Percentiles rank a stretch among this genome's conserved stretches.
These are phyloP conservation scores for Solanum tarapatanum DNA, from an alignment of 257 asterid genomes.

Conservation along the genomic window DNA sequence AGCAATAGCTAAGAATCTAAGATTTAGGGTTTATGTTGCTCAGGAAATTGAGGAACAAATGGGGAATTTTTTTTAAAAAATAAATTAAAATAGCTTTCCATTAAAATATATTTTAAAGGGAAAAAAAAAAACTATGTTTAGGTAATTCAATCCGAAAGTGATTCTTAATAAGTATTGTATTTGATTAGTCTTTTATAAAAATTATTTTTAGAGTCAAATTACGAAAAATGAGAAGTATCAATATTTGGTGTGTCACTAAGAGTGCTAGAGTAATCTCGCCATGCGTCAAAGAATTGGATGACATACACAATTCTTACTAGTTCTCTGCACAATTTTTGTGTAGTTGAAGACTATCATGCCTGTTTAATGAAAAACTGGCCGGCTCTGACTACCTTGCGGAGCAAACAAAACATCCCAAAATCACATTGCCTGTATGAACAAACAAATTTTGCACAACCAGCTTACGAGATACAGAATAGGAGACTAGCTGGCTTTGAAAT, in stretches of 20 bases:
- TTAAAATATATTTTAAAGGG: neutral
- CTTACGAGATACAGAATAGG: neutral
- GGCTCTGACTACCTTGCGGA: no score
- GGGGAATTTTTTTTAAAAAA: neutral
- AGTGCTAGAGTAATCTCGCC: neutral
- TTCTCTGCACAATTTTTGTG: no score
- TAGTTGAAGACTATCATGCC: no score
- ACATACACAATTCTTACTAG: neutral
- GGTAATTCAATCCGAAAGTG: neutral
- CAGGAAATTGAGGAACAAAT: neutral
- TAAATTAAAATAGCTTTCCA: neutral
- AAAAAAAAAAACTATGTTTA: no score
- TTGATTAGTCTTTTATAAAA: neutral
- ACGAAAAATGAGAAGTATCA: no score
- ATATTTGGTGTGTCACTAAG: neutral
- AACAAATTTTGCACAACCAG: neutral
- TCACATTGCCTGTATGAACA: neutral
- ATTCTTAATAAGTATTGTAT: neutral
- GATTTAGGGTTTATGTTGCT: neutral
- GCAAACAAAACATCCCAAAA: neutral
- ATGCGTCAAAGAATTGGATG: neutral
- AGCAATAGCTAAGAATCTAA: neutral
- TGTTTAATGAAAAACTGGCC: no score
- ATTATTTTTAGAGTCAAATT: neutral
- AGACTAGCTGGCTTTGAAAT: neutral